phyloP scores from a whole-genome alignment of 1,284 basidiomycete genomes.

The Malassezia yamatoensis region DNA sequence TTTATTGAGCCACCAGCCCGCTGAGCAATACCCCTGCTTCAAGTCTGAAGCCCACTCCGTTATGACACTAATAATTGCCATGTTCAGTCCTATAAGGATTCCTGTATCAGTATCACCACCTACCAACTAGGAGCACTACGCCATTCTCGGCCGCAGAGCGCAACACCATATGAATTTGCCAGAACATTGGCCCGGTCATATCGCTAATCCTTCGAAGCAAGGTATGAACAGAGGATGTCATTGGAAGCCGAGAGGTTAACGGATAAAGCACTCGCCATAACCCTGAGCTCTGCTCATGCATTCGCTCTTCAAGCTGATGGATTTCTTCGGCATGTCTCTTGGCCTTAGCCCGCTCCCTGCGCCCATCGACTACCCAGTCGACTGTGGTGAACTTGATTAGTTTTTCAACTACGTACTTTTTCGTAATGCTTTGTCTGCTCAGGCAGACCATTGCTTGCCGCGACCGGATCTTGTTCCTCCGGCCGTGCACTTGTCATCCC shows the following conservation, averaged over 20 bases:
- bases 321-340: constrained; percentile 28
- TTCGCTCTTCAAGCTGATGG: constrained; percentile 26
- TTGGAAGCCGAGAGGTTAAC: constrained; percentile 21
- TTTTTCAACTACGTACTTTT: not conserved
- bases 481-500: not conserved
- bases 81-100: constrained; percentile 79
- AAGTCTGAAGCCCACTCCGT: constrained; percentile 98
- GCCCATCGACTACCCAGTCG: constrained; percentile 45
- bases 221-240: constrained; percentile 28
- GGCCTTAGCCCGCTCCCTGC: constrained; percentile 38
- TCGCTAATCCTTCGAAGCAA: constrained; percentile 13
- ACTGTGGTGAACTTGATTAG: constrained; percentile 34
- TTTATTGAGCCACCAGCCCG: constrained; percentile 96
- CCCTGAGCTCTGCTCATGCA: constrained; percentile 13
- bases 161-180: constrained; percentile 22
- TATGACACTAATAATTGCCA: constrained; percentile 85
- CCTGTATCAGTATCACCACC: constrained; percentile 53
- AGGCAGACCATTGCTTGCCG: not conserved
- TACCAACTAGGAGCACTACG: constrained; percentile 39
- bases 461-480: not conserved
- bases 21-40: constrained; percentile 89
- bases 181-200: not conserved
- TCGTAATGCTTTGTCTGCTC: constrained; percentile 9
- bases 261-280: constrained; percentile 21
- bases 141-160: constrained; percentile 35